Evolutionary conservation across 495 filamentous ascomycete species (phyloP), one percentile per base, ranked within the genome.

Genomic region (Amniculicola lignicola): DNA sequence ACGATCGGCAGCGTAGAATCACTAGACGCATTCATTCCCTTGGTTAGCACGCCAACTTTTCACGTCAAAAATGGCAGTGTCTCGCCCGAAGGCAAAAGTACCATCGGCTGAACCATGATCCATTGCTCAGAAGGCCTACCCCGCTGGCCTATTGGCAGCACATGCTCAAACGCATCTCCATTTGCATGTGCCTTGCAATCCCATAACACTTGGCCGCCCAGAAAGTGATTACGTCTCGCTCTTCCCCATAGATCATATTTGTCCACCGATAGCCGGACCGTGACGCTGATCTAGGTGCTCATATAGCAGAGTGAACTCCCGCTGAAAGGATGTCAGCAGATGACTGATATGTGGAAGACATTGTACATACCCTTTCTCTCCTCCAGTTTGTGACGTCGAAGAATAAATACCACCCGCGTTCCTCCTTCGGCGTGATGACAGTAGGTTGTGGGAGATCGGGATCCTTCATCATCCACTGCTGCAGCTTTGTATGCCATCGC

Each of bases 391-490:
- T 77, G n/a, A 84, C 84, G 64, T 93, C 88, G 79, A 91, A 95
- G 61, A 95, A 82, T 28, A 94, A 77, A 68, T 96, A 96, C 66
- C 87, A 89, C 2, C 90, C 91, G 38, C 86, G 82, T 70, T 96
- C 91, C 46, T 82, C 83, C 23, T 81, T 79, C 16, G 79, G 78
- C 16, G 85, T 79, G 54, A 87, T 75, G 37, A 69, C 78, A 63
- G 80, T 83, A 35, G 88, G 88, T 6, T 83, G 79, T 66, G 84
- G 82, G 50, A 78, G 79, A 41, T 82, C 74, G 18, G 88, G 83
- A 65, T 94, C 89, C 69, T 93, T 92, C 29, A 89, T 94, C 65
- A 96, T 75, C 91, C 91, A 96, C 59, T 91, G 81, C 57, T 87
- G 83, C 47, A 90, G 76, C 48, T 88, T 82, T 74, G 90, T 95